Percentiles rank a stretch among this genome's conserved stretches.
Evolutionary conservation across 1,284 basidiomycete genomes (phyloP).

Genomic region (Boletus semigastroideus): DNA sequence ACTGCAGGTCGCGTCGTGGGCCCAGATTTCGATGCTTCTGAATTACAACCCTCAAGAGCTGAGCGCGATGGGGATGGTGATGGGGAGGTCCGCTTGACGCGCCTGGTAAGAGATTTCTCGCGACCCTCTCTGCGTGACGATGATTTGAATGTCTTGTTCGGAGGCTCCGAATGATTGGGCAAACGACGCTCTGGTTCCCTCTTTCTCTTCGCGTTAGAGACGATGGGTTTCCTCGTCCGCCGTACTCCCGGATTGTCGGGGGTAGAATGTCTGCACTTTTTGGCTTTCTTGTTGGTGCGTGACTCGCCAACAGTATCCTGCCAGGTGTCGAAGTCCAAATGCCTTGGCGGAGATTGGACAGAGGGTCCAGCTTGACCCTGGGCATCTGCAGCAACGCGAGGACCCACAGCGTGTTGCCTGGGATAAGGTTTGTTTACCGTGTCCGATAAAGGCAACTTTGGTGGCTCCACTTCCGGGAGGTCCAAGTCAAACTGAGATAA

Average conservation of each 20-base stretch:
- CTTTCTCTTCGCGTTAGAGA: conserved; percentile 2
- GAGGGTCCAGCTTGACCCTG: background rate
- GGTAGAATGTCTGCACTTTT: conserved; percentile 6
- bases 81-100: conserved; percentile 1
- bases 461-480: conserved; percentile 14
- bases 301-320: background rate
- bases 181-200: conserved; percentile 1
- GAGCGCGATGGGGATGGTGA: conserved; percentile 8
- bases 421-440: conserved; percentile 20
- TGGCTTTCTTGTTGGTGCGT: conserved; percentile 1
- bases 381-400: background rate
- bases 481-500: conserved; percentile 28
- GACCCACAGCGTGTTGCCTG: background rate
- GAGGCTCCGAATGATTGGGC: conserved; percentile 9
- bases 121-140: conserved; percentile 1
- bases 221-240: conserved; percentile 8
- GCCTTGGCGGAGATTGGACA: conserved; percentile 2
- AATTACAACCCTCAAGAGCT: background rate
- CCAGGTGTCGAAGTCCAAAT: background rate
- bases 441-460: conserved; percentile 26
- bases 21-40: background rate
- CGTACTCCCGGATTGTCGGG: background rate
- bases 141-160: conserved; percentile 22
- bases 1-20: background rate
- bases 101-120: background rate